These are phyloP conservation scores for Panellus pusillus DNA, from an alignment of 768 basidiomycete genomes.

Conservation along the genomic window DNA sequence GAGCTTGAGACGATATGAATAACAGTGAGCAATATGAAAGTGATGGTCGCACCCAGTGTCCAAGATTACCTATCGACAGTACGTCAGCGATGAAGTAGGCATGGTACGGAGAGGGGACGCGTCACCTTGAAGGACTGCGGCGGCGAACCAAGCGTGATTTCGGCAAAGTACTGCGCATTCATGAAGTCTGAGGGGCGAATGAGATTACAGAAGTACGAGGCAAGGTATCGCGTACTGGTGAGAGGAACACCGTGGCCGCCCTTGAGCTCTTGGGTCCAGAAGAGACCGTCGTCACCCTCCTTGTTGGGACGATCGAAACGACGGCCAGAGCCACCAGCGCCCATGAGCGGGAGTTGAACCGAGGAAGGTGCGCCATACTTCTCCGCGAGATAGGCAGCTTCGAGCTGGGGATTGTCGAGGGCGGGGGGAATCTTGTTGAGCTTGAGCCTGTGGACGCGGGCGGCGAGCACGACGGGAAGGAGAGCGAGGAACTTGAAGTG, in stretches of 20 bases:
- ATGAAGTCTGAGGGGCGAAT: slow-evolving; percentile 70
- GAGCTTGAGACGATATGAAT: slow-evolving; percentile 46
- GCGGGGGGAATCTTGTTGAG: slow-evolving; percentile 78
- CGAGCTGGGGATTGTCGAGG: slow-evolving; percentile 62
- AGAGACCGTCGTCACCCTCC: slow-evolving; percentile 56
- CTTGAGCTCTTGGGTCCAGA: slow-evolving; percentile 79
- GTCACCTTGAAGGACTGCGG: slow-evolving; percentile 65
- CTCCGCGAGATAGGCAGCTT: slow-evolving; percentile 86
- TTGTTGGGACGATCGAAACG: slow-evolving; percentile 41
- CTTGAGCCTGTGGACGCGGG: slow-evolving; percentile 79
- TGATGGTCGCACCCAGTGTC: slow-evolving; percentile 70
- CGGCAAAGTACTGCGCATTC: slow-evolving; percentile 96
- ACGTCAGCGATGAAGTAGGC: slow-evolving; percentile 45
- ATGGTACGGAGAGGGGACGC: background rate
- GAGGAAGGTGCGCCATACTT: slow-evolving; percentile 73
- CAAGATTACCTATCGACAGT: slow-evolving; percentile 73
- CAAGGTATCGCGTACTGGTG: slow-evolving; percentile 59
- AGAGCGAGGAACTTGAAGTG: slow-evolving; percentile 36
- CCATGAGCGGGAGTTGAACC: slow-evolving; percentile 62
- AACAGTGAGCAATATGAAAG: background rate
- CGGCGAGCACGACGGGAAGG: slow-evolving; percentile 52
- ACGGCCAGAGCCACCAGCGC: slow-evolving; percentile 73
- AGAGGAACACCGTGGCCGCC: slow-evolving; percentile 89
- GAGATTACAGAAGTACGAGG: background rate
- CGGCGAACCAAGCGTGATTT: slow-evolving; percentile 81